phyloP scores from a whole-genome alignment of 2,329 filamentous ascomycete genomes.

The Phialocephala sp. region DNA sequence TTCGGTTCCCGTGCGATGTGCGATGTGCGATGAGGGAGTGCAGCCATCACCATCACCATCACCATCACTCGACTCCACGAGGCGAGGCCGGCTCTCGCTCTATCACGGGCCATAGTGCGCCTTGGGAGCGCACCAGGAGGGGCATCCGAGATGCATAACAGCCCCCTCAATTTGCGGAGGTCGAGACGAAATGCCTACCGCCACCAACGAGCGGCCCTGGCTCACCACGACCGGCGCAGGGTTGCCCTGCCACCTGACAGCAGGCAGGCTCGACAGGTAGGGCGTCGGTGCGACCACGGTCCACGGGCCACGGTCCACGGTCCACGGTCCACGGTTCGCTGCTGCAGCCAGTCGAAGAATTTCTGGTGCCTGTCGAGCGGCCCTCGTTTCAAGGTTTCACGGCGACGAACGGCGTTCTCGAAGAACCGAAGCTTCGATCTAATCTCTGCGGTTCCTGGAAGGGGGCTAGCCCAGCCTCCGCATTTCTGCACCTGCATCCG shows the following conservation, averaged over 20 bases:
- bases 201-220: background rate
- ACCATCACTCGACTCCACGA: too few relatives aligned
- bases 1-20: background rate
- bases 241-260: constrained; percentile 29
- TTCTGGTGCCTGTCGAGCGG: background rate
- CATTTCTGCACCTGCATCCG: constrained; percentile 32
- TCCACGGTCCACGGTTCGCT: background rate
- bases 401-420: constrained; percentile 28
- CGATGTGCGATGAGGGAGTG: background rate
- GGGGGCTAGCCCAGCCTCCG: constrained; percentile 28
- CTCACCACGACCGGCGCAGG: constrained; percentile 19
- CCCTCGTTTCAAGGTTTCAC: constrained; percentile 30
- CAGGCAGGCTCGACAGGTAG: constrained; percentile 11
- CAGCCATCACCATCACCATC: too few relatives aligned
- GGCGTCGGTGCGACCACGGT: background rate
- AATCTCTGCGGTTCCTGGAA: constrained; percentile 34
- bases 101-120: too few relatives aligned
- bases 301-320: background rate
- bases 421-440: constrained; percentile 34
- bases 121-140: constrained; percentile 5
- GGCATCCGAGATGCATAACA: constrained; percentile 30
- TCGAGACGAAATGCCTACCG: constrained; percentile 37
- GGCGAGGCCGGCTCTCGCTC: too few relatives aligned
- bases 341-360: constrained; percentile 21
- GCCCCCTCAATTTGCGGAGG: constrained; percentile 30